A percentile compares a stretch with the other conserved stretches of the same genome.
Evolutionary conservation across 805 yeast species (phyloP).

Genomic region (Saccharomyces mikatae): DNA sequence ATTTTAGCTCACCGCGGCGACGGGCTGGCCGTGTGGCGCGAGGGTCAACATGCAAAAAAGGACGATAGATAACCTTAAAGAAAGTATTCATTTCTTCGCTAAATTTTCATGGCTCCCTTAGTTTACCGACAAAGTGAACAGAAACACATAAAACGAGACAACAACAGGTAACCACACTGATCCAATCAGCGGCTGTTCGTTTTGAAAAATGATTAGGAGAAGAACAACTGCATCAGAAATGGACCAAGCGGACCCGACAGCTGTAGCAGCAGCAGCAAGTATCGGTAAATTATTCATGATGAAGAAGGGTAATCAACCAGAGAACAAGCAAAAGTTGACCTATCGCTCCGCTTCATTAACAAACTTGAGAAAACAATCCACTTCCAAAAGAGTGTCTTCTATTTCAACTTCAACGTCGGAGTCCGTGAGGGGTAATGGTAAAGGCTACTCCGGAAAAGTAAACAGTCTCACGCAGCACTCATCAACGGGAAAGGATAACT

Average conservation of each 20-base stretch:
- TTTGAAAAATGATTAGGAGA: background rate
- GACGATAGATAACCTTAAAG: background rate
- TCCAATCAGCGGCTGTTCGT: background rate
- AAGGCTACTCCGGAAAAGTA: background rate
- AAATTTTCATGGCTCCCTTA: background rate
- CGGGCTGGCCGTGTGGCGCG: background rate
- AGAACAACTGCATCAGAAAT: background rate
- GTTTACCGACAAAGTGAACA: background rate
- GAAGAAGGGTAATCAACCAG: slow-evolving; percentile 9
- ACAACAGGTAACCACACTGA: background rate
- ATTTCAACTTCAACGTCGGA: slow-evolving; percentile 3
- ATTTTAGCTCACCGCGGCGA: background rate
- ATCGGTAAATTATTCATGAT: slow-evolving; percentile 42
- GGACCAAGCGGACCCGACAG: slow-evolving; percentile 36
- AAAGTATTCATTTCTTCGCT: background rate
- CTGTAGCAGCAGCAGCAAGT: slow-evolving; percentile 57
- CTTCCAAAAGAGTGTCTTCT: background rate
- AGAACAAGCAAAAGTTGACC: background rate
- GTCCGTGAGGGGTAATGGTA: slow-evolving; percentile 3
- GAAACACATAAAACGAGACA: background rate
- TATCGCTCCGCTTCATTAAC: slow-evolving; percentile 9
- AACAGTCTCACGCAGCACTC: background rate
- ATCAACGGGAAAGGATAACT: background rate
- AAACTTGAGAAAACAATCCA: slow-evolving; percentile 4
- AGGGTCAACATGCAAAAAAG: background rate